Percentiles rank a stretch among this genome's conserved stretches.
Conservation (phyloP, 306 rosid genomes). For the Phaseolus lunatus region DNA sequence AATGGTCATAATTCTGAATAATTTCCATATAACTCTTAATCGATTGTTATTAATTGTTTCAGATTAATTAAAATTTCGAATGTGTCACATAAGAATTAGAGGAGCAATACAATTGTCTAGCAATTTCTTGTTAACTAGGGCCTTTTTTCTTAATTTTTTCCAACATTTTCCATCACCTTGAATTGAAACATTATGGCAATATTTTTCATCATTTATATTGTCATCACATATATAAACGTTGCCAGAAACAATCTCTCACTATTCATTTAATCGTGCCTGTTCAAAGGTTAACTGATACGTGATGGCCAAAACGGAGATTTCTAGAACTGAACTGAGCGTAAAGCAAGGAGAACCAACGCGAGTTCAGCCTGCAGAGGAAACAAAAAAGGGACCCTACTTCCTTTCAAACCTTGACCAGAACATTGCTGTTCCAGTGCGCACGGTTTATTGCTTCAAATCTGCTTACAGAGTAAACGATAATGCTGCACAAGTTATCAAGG, state of each 20-base stretch:
- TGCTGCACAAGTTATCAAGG: constrained; percentile 57
- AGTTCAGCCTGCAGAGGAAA: constrained; percentile 65
- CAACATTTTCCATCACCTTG: background rate
- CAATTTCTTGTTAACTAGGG: no score
- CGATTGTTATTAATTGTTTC: no score
- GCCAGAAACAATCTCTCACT: background rate
- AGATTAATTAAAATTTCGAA: no score
- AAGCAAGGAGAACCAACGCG: constrained; percentile 59
- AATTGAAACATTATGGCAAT: background rate
- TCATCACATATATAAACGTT: no score
- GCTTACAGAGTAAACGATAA: constrained; percentile 65
- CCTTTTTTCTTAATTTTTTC: no score
- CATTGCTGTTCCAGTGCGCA: constrained; percentile 65
- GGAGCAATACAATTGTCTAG: no score
- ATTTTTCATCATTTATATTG: no score
- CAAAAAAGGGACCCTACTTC: constrained; percentile 61
- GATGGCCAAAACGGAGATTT: constrained; percentile 48
- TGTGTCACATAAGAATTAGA: no score
- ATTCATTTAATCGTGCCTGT: background rate
- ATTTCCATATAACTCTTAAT: no score
- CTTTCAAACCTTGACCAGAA: constrained; percentile 89
- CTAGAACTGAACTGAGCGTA: constrained; percentile 49
- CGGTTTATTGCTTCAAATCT: constrained; percentile 71
- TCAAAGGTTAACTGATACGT: constrained; percentile 4
- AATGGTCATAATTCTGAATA: no score